Conservation (phyloP, 2,329 filamentous ascomycete genomes). For the Colletotrichum tropicicola region DNA sequence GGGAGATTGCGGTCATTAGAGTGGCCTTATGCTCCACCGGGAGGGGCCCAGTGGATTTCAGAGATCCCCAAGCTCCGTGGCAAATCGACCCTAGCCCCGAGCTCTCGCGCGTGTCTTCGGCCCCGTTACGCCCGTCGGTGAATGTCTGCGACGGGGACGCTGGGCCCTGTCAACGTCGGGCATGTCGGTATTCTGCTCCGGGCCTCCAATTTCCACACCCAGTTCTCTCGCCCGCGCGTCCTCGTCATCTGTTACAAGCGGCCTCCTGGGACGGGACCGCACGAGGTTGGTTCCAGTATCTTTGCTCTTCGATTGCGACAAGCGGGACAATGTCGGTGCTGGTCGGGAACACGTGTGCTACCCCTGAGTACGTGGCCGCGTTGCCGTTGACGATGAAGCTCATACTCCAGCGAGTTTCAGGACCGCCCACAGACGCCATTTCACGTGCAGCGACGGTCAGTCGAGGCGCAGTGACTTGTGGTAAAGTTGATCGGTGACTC, state of each 20-base stretch:
- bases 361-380: background rate
- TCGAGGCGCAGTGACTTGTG: background rate
- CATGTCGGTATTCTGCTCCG: constrained; percentile 25
- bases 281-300: background rate
- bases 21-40: constrained; percentile 19
- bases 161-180: constrained; percentile 11
- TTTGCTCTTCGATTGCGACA: background rate
- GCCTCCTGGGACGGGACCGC: background rate
- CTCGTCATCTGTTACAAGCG: background rate
- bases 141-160: constrained; percentile 17
- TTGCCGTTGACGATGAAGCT: background rate
- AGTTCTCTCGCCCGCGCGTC: background rate
- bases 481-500: background rate
- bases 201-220: background rate
- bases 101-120: constrained; percentile 8
- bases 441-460: background rate
- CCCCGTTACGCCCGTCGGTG: constrained; percentile 23
- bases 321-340: background rate
- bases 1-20: constrained; percentile 16
- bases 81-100: constrained; percentile 10
- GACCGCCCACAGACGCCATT: background rate
- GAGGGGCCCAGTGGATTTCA: constrained; percentile 9
- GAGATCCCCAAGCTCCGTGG: constrained; percentile 20
- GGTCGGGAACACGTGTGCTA: background rate
- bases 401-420: background rate